Evolutionary conservation across 2,329 filamentous ascomycete species (phyloP), one percentile per base, ranked within the genome.

Genomic region (Diaporthe eres): DNA sequence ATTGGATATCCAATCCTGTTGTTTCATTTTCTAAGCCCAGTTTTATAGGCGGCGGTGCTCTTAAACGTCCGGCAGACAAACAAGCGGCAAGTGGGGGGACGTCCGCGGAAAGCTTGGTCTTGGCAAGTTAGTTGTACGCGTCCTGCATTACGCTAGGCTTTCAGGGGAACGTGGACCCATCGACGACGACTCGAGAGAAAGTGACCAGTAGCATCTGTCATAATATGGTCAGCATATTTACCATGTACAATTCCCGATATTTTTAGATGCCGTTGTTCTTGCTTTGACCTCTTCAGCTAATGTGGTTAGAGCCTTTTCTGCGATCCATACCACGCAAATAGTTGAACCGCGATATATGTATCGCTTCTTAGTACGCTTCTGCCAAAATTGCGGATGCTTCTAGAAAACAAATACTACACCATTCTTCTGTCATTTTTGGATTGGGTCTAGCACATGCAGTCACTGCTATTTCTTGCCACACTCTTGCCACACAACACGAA

Each of bases 91-190:
- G 58, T 63, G 58, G 58, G 58, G 58, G 58, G 37, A 44, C n/a
- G 4, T 22, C 37, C 34, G 58, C 15, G n/a, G 39, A 8, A 28
- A 44, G 37, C 3, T 42, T 44, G 58, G 6, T 28, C 58, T 44
- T 28, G 58, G 37, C 58, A 6, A 63, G 58, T 63, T 44, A 63
- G 58, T 63, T 44, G 58, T 63, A 63, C 58, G 58, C 58, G 58
- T 63, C 58, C 37, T 63, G 58, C 57, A 63, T 63, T 63, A 63
- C 58, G 58, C n/a, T 28, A 63, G 58, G 5, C 39, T 44, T 19
- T 28, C 37, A 28, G 58, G 39, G 58, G 58, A 42, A 42, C 58
- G 7, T 19, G 58, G n/a, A 25, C 37, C n/a, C 58, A 13, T 44
- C n/a, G 13, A 44, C 39, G 13, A 63, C 6, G 37, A 63, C 39